Evolutionary conservation across 73 alveolate species (phyloP).

Genomic region (Tetrahymena thermophila): DNA sequence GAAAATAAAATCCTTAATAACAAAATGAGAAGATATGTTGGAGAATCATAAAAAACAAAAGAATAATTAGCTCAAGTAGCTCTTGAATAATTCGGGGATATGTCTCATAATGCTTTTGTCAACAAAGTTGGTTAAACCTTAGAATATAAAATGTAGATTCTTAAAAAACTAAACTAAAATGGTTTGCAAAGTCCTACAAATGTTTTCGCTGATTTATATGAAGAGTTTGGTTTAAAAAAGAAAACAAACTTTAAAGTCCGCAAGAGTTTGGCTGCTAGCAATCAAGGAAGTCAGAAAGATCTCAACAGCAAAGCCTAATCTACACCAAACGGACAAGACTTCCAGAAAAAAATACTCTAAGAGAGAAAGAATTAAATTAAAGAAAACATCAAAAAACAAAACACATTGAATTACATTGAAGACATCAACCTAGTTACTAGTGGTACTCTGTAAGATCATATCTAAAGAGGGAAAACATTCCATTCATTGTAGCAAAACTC

Average conservation of each 20-base stretch:
- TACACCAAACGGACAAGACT: background rate
- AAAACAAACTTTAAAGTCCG: background rate
- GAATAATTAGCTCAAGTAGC: background rate
- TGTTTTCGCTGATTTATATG: background rate
- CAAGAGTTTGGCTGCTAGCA: background rate
- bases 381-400: background rate
- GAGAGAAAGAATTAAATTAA: background rate
- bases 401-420: background rate
- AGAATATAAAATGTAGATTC: background rate
- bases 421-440: background rate
- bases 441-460: background rate
- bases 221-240: background rate
- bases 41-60: background rate
- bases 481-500: background rate
- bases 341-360: background rate
- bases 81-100: background rate
- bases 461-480: background rate
- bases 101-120: background rate
- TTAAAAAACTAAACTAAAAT: background rate
- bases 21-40: background rate
- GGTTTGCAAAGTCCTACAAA: background rate
- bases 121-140: background rate
- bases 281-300: background rate
- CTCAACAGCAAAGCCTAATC: background rate
- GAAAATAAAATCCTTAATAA: background rate